phyloP scores from a whole-genome alignment of 345 rosid genomes.

The Populus davidiana region DNA sequence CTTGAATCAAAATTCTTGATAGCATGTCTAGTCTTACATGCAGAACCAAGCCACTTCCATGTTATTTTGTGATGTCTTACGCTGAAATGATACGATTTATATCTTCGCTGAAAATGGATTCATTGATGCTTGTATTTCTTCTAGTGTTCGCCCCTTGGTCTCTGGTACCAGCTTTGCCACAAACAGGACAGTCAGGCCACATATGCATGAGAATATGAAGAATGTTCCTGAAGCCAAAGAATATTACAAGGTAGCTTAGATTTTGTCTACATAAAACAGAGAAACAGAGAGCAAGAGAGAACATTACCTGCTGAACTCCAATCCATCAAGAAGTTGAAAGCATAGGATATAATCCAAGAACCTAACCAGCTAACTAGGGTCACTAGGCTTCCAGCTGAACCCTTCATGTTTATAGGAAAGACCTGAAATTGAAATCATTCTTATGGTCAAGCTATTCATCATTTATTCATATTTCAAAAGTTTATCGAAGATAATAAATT shows the following conservation, averaged over 20 bases:
- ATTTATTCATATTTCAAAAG: no score
- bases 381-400: constrained; percentile 81
- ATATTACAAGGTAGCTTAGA: background rate
- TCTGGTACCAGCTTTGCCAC: constrained; percentile 75
- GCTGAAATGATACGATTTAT: background rate
- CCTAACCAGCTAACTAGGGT: constrained; percentile 75
- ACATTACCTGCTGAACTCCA: constrained; percentile 47
- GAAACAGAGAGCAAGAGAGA: background rate
- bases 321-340: constrained; percentile 58
- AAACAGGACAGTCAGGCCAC: constrained; percentile 57
- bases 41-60: no score
- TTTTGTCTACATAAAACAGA: background rate
- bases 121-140: constrained; percentile 68
- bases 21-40: no score
- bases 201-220: constrained; percentile 54
- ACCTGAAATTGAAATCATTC: constrained; percentile 38
- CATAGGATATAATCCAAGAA: constrained; percentile 67
- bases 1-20: no score
- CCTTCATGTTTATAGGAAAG: constrained; percentile 80
- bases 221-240: constrained; percentile 50
- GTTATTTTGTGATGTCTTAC: no score
- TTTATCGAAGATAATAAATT: background rate
- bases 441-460: background rate
- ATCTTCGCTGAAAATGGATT: constrained; percentile 29
- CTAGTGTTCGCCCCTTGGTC: constrained; percentile 70